Conservation (phyloP, 371 early-diverging fungal species). For the Dichotomocladium elegans region DNA sequence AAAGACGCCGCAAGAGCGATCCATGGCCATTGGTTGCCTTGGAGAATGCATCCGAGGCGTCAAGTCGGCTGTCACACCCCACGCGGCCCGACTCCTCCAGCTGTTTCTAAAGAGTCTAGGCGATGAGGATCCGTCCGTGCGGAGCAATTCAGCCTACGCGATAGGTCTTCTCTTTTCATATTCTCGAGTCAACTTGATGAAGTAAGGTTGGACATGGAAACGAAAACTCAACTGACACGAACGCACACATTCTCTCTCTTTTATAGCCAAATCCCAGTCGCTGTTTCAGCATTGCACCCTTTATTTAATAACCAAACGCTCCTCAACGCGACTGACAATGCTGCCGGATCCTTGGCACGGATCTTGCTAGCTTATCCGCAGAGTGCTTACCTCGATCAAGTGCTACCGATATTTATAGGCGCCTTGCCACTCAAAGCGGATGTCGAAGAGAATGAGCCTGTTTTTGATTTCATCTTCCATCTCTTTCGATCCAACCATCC, state of each 20-base stretch:
- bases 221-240: too few relatives aligned
- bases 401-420: slow-evolving; percentile 64
- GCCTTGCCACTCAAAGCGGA: slow-evolving; percentile 78
- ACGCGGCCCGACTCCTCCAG: slow-evolving; percentile 62
- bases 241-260: too few relatives aligned
- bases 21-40: slow-evolving; percentile 86
- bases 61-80: slow-evolving; percentile 70
- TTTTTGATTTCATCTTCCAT: slow-evolving; percentile 66
- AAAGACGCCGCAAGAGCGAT: slow-evolving; percentile 71
- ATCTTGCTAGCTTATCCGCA: slow-evolving; percentile 69
- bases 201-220: slow-evolving; percentile 25
- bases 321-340: slow-evolving; percentile 81
- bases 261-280: slow-evolving; percentile 59
- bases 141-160: slow-evolving; percentile 84
- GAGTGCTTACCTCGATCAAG: slow-evolving; percentile 70
- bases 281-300: slow-evolving; percentile 72
- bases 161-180: slow-evolving; percentile 71
- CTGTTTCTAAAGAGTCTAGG: slow-evolving; percentile 66
- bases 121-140: slow-evolving; percentile 80
- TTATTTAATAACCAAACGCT: slow-evolving; percentile 62
- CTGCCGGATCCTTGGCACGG: slow-evolving; percentile 84
- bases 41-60: slow-evolving; percentile 81
- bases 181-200: slow-evolving; percentile 66
- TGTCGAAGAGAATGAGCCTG: slow-evolving; percentile 78
- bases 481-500: slow-evolving; percentile 60